Percentiles rank a stretch among this genome's conserved stretches.
Evolutionary conservation across 78 protist genomes (phyloP).

Genomic region (Dictyostelium firmibasis): DNA sequence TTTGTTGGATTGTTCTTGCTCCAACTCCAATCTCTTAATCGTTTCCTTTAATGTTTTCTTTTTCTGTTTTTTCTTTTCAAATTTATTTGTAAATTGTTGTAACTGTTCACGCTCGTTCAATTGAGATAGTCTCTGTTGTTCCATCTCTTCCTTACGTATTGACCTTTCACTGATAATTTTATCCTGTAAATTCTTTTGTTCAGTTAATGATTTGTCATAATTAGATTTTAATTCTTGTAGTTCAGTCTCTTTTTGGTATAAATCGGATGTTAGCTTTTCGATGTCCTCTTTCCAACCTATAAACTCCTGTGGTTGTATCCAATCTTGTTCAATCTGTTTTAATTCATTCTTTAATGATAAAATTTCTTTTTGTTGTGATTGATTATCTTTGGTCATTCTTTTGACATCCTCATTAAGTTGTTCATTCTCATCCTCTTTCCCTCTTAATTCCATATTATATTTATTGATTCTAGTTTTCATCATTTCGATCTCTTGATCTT

Average conservation of each 20-base stretch:
- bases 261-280: background rate
- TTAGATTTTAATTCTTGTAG: background rate
- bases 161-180: conserved; percentile 15
- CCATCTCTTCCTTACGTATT: conserved; percentile 9
- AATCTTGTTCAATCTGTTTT: background rate
- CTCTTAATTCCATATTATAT: conserved; percentile 46
- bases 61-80: background rate
- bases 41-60: background rate
- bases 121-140: background rate
- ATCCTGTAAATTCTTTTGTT: background rate
- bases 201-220: background rate
- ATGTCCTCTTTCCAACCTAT: conserved; percentile 53
- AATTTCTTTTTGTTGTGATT: background rate
- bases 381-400: background rate
- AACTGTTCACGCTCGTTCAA: background rate
- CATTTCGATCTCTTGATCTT: conserved; percentile 72
- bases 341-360: conserved; percentile 5
- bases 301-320: conserved; percentile 51
- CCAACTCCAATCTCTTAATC: background rate
- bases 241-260: background rate
- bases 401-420: background rate
- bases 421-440: conserved; percentile 69
- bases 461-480: conserved; percentile 18
- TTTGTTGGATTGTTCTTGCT: background rate
- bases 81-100: background rate